Conservation (phyloP, 1,284 basidiomycete species). For the Pseudozyma sp. region DNA sequence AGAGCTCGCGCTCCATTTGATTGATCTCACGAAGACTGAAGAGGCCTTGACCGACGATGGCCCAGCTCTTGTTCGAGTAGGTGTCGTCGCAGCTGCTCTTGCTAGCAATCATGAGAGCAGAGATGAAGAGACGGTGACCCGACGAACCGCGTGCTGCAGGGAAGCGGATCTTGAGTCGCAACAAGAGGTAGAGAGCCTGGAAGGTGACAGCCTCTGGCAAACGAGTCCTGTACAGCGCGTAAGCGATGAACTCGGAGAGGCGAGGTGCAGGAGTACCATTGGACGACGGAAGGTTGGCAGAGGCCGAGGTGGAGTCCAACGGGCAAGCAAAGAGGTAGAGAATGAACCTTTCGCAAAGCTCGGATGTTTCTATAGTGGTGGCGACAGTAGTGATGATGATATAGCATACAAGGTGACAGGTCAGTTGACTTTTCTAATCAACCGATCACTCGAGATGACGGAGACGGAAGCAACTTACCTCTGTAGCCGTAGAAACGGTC, state of each 20-base stretch:
- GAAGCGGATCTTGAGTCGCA: conserved; percentile 67
- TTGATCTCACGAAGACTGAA: conserved; percentile 68
- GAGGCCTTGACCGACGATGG: conserved; percentile 68
- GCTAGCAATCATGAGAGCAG: conserved; percentile 68
- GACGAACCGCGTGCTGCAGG: conserved; percentile 68
- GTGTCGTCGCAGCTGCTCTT: conserved; percentile 69
- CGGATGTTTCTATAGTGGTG: conserved; percentile 43
- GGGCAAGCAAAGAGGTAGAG: conserved; percentile 63
- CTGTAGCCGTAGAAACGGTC: conserved; percentile 65
- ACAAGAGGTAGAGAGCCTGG: conserved; percentile 64
- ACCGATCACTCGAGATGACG: no score
- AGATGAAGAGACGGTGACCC: conserved; percentile 69
- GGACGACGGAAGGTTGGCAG: conserved; percentile 34
- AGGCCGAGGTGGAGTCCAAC: conserved; percentile 62
- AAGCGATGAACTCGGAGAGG: conserved; percentile 68
- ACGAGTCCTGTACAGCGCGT: conserved; percentile 67
- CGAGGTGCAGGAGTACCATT: conserved; percentile 53
- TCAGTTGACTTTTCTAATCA: neutral
- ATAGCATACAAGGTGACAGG: neutral
- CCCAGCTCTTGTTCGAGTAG: conserved; percentile 69
- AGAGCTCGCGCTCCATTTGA: conserved; percentile 69
- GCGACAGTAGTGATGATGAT: neutral
- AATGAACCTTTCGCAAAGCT: conserved; percentile 64
- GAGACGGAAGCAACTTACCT: conserved; percentile 21
- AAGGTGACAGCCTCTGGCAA: conserved; percentile 65